A percentile compares a stretch with the other conserved stretches of the same genome.
phyloP scores from a whole-genome alignment of 2,329 filamentous ascomycete genomes.

The Ceratocystis albifundus region DNA sequence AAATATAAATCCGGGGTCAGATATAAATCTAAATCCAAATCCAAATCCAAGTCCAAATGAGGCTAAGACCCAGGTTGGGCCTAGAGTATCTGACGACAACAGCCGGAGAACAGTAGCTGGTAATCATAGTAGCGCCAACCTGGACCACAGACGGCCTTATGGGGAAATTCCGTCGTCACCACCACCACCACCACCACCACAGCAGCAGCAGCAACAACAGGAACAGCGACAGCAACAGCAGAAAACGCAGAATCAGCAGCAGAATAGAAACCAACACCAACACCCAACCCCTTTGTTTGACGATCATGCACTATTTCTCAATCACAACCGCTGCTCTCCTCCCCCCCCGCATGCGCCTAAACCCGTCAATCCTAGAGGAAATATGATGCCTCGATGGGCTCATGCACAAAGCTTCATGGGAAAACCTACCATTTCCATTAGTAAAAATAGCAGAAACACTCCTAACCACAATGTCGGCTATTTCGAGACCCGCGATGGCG shows the following conservation, averaged over 20 bases:
- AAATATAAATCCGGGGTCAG: background rate
- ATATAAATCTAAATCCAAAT: background rate
- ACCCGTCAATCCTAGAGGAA: constrained; percentile 18
- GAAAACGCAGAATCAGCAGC: background rate
- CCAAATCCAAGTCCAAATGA: too few relatives aligned
- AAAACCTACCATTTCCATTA: background rate
- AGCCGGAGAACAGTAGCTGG: background rate
- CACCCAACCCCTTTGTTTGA: constrained; percentile 8
- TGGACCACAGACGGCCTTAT: too few relatives aligned
- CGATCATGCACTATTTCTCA: constrained; percentile 19
- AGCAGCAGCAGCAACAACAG: background rate
- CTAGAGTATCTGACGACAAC: background rate
- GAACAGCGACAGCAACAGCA: background rate
- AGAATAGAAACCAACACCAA: constrained; percentile 12
- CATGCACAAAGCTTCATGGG: constrained; percentile 19
- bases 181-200: too few relatives aligned
- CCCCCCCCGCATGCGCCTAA: constrained; percentile 21
- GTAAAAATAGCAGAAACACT: background rate
- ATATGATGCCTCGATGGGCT: constrained; percentile 21
- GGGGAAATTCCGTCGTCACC: too few relatives aligned
- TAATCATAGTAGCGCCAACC: too few relatives aligned
- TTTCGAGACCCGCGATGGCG: background rate
- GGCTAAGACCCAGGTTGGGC: background rate
- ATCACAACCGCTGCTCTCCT: constrained; percentile 15
- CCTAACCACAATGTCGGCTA: background rate